Base-by-base conservation (phyloP, 192 early-diverging fungal genomes). In the Chytriomyces sp. region DNA sequence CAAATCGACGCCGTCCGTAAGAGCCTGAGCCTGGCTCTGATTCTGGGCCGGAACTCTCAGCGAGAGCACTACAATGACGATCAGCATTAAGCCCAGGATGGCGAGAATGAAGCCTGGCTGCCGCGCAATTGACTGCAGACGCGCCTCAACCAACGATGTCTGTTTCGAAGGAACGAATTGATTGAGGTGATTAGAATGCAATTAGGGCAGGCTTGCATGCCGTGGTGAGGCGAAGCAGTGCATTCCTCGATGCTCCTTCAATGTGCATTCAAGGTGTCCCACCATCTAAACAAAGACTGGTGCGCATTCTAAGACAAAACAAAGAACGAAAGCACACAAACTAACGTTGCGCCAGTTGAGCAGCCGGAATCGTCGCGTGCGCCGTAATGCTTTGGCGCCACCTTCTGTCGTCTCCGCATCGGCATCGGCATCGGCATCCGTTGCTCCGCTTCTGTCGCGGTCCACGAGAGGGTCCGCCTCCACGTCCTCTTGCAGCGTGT, bases 91-190 rank as follows among this genome's bases (percentile, higher is more conserved):
- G 49, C 48, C 68, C 23, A 69, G 68, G 23, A 57, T n/a, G 2
- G 68, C 46, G 13, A 69, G n/a, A 6, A 69, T 8, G 10, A 45
- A n/a, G 10, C 26, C 68, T 16, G 68, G 68, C 11, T n/a, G 23
- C 47, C 68, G 10, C 50, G 53, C 48, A 16, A 45, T 57, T 9
- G 23, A 11, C 8, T 47, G 23, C 23, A 69, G 18, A 46, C 66
- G 66, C 18, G 66, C 45, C 66, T 67, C 26, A 16, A 67, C 10
- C 10, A n/a, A 13, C 63, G 63, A 64, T 26, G 53, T n/a, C 53
- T 57, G 53, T 35, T 1, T 35, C 35, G 35, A 35, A 35, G 35
- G 35, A 35, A 35, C 35, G 3, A 35, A 35, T 35, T 35, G 35
- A 35, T 35, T 35, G 35, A 1, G 4, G 35, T 4, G 35, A 35